phyloP scores from a whole-genome alignment of 306 rosid genomes.

The Mimosa bimucronata region DNA sequence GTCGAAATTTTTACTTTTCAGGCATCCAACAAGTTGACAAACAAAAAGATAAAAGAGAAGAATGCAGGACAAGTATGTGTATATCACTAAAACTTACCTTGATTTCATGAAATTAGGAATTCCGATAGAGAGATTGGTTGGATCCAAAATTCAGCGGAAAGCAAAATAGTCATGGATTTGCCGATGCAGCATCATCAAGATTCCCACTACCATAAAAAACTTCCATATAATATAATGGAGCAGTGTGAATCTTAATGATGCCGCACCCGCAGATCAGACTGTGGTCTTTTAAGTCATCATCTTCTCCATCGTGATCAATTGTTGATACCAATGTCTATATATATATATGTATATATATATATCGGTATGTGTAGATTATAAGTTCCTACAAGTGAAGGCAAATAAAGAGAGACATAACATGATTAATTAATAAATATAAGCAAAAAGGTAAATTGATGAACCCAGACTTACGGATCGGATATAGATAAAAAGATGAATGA shows the following conservation, averaged over 20 bases:
- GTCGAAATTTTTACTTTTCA: slow-evolving; percentile 3
- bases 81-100: slow-evolving; percentile 14
- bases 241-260: slow-evolving; percentile 70
- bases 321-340: neutral
- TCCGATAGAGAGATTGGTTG: slow-evolving; percentile 1
- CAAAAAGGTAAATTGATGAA: neutral
- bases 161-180: slow-evolving; percentile 56
- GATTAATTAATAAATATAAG: neutral
- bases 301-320: neutral
- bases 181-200: slow-evolving; percentile 97
- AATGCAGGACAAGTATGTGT: neutral
- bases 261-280: slow-evolving; percentile 56
- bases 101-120: slow-evolving; percentile 6
- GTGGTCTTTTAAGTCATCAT: neutral
- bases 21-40: neutral
- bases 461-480: neutral
- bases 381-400: neutral
- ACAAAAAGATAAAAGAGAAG: slow-evolving; percentile 2
- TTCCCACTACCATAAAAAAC: slow-evolving; percentile 51
- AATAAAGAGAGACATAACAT: neutral
- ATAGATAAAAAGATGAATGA: neutral
- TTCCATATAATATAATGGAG: neutral
- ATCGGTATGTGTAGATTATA: neutral
- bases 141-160: neutral
- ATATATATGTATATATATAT: neutral